phyloP scores from a whole-genome alignment of 768 basidiomycete species.

The Cystobasidium ongulense region DNA sequence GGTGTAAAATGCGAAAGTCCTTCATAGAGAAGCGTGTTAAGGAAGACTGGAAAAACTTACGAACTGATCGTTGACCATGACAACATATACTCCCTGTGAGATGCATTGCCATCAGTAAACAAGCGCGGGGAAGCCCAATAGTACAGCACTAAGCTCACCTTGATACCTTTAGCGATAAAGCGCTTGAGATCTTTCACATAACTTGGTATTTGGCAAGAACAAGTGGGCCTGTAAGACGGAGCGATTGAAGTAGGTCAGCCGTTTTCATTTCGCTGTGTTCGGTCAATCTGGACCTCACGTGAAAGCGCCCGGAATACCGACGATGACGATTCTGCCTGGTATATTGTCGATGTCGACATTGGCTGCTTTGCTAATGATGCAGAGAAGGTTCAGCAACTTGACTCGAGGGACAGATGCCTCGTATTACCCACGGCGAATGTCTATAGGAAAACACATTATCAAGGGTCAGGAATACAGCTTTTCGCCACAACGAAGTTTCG shows the following conservation, averaged over 20 bases:
- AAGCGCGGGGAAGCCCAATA: background rate
- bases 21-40: no score
- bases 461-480: no score
- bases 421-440: background rate
- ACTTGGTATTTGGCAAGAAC: conserved; percentile 6
- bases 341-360: conserved; percentile 9
- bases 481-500: background rate
- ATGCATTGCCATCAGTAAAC: no score
- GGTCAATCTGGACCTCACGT: background rate
- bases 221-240: conserved; percentile 3
- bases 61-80: conserved; percentile 14
- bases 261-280: background rate
- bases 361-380: background rate
- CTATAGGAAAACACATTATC: no score
- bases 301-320: conserved; percentile 21
- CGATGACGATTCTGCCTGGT: conserved; percentile 16
- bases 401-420: background rate
- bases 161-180: conserved; percentile 9
- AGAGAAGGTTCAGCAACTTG: background rate
- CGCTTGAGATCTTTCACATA: background rate
- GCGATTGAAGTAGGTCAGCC: background rate
- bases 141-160: background rate
- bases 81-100: conserved; percentile 3
- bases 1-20: background rate
- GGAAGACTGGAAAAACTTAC: background rate